Conservation (phyloP, 805 yeast genomes). For the Zygosaccharomyces gambellarensis region DNA sequence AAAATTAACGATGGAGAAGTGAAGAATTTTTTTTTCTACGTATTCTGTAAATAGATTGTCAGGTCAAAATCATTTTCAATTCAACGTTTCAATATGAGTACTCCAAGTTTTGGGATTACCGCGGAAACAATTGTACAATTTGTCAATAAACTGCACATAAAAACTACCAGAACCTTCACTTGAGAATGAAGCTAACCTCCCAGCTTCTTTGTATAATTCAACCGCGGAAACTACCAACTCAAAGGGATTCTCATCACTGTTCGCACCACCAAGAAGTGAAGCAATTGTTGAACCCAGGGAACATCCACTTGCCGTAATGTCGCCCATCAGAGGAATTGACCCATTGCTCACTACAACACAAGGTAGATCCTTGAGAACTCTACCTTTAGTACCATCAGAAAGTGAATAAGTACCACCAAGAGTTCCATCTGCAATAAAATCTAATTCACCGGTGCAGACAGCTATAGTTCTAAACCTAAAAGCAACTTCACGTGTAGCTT, state of each 20-base stretch:
- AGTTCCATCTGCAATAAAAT: slow-evolving; percentile 47
- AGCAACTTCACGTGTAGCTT: slow-evolving; percentile 48
- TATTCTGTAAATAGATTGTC: slow-evolving; percentile 16
- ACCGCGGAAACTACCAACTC: slow-evolving; percentile 54
- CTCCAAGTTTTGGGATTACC: slow-evolving; percentile 29
- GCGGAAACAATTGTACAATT: slow-evolving; percentile 24
- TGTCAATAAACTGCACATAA: slow-evolving; percentile 30
- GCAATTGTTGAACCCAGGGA: slow-evolving; percentile 71
- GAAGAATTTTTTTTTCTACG: not conserved
- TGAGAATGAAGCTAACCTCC: slow-evolving; percentile 44
- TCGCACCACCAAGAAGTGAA: slow-evolving; percentile 46
- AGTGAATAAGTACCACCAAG: slow-evolving; percentile 23
- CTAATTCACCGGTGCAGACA: slow-evolving; percentile 64
- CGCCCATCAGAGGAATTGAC: slow-evolving; percentile 58
- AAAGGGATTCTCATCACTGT: slow-evolving; percentile 34
- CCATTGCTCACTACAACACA: slow-evolving; percentile 42
- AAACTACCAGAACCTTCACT: slow-evolving; percentile 37
- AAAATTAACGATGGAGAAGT: slow-evolving; percentile 35
- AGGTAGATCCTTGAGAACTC: slow-evolving; percentile 23
- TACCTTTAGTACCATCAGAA: slow-evolving; percentile 16
- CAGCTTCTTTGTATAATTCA: slow-evolving; percentile 55
- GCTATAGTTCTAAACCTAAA: slow-evolving; percentile 51
- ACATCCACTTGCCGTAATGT: slow-evolving; percentile 80
- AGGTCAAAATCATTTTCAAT: not conserved
- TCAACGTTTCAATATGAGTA: slow-evolving; percentile 12